Evolutionary conservation across 2,329 filamentous ascomycete genomes (phyloP).

Genomic region (Neurospora sp.): DNA sequence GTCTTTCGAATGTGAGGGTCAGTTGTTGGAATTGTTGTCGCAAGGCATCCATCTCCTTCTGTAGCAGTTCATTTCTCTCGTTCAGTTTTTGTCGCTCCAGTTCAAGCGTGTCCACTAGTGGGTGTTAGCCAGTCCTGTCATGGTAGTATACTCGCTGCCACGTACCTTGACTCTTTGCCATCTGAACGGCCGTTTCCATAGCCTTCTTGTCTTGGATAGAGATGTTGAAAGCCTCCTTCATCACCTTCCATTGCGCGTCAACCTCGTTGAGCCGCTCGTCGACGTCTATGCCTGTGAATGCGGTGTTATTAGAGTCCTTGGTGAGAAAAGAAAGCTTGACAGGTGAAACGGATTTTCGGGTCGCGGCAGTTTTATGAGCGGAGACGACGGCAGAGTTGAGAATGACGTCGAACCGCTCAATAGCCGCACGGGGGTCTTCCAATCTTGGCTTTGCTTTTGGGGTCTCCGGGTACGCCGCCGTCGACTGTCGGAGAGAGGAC

Average conservation of each 20-base stretch:
- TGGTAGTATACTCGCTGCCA: conserved; percentile 7
- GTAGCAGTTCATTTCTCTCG: conserved; percentile 39
- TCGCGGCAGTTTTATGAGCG: conserved; percentile 25
- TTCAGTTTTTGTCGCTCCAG: conserved; percentile 35
- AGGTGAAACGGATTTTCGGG: conserved; percentile 33
- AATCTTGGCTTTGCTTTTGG: background rate
- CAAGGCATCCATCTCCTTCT: conserved; percentile 50
- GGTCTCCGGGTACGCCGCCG: conserved; percentile 18
- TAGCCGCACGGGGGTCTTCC: conserved; percentile 19
- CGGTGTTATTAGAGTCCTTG: conserved; percentile 61
- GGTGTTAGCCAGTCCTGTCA: conserved; percentile 10
- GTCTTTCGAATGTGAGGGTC: conserved; percentile 31
- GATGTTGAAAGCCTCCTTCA: conserved; percentile 63
- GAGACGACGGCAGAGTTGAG: conserved; percentile 4
- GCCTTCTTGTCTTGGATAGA: conserved; percentile 57
- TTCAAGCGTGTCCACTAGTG: conserved; percentile 38
- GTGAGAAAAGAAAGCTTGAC: conserved; percentile 48
- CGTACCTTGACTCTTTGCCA: conserved; percentile 68
- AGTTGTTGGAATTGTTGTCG: conserved; percentile 33
- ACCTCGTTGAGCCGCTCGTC: conserved; percentile 67
- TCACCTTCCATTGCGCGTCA: conserved; percentile 59
- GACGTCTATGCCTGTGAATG: conserved; percentile 65
- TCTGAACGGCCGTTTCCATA: conserved; percentile 62
- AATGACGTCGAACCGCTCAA: conserved; percentile 20
- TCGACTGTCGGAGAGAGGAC: conserved; percentile 12